Percentiles rank a stretch among this genome's conserved stretches.
Conservation (phyloP, 352 stramenopile genomes). For the Globisporangium yorkense region DNA sequence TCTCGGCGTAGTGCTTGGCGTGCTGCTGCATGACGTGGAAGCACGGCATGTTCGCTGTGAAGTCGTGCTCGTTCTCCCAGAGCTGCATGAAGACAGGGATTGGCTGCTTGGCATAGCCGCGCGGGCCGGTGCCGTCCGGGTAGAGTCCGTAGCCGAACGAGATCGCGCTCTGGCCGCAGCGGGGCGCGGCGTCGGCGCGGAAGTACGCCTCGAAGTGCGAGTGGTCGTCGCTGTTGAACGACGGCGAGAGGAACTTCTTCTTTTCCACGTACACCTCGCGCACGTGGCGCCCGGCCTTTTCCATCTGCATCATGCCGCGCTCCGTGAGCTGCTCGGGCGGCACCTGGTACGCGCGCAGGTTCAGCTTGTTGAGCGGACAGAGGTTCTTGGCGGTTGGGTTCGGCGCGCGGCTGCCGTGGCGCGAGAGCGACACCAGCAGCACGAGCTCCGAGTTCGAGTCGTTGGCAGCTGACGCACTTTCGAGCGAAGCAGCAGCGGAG, state of each 20-base stretch:
- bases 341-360: constrained; percentile 52
- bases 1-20: constrained; percentile 36
- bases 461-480: no score
- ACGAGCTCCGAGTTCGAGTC: constrained; percentile 44
- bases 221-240: constrained; percentile 56
- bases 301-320: constrained; percentile 66
- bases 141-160: constrained; percentile 66
- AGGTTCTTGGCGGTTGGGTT: constrained; percentile 56
- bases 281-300: constrained; percentile 51
- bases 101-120: constrained; percentile 50
- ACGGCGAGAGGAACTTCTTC: constrained; percentile 54
- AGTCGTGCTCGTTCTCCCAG: constrained; percentile 74
- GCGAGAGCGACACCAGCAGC: constrained; percentile 59
- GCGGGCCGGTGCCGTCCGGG: constrained; percentile 52
- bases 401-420: constrained; percentile 65
- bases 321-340: constrained; percentile 72
- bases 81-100: constrained; percentile 79
- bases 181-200: constrained; percentile 56
- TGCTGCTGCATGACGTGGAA: constrained; percentile 51
- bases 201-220: constrained; percentile 73
- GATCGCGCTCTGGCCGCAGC: constrained; percentile 67
- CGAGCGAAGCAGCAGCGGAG: background rate
- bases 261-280: constrained; percentile 65
- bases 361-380: constrained; percentile 61
- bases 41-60: constrained; percentile 64